Percentiles rank a stretch among this genome's conserved stretches.
Evolutionary conservation across 345 rosid species (phyloP).

Genomic region (Lepidium didymum): DNA sequence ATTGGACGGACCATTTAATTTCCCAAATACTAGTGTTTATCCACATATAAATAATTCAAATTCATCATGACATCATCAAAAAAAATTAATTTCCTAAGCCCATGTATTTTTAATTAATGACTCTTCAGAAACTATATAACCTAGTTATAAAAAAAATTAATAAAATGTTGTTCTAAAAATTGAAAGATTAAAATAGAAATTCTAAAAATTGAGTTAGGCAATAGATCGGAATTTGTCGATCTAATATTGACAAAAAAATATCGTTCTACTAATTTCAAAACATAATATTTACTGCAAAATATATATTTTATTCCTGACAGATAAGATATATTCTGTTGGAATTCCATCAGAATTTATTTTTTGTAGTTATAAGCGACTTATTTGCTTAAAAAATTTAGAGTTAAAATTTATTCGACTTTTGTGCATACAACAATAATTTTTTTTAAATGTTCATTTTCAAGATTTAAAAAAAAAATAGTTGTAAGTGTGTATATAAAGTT

Average conservation of each 20-base stretch:
- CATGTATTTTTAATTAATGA: not conserved
- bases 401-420: not conserved
- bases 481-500: not conserved
- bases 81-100: not conserved
- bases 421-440: too few relatives aligned
- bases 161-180: too few relatives aligned
- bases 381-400: not conserved
- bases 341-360: too few relatives aligned
- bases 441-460: too few relatives aligned
- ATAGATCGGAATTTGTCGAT: too few relatives aligned
- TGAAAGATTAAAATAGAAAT: too few relatives aligned
- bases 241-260: too few relatives aligned
- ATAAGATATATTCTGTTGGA: too few relatives aligned
- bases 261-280: not conserved
- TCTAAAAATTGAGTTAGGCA: too few relatives aligned
- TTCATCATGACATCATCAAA: not conserved
- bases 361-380: not conserved
- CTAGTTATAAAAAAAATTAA: not conserved
- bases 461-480: not conserved
- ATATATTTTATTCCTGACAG: too few relatives aligned
- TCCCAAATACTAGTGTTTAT: not conserved
- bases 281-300: too few relatives aligned
- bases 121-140: not conserved
- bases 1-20: slow-evolving; percentile 33
- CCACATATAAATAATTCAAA: not conserved